Percentiles rank a stretch among this genome's conserved stretches.
These are phyloP conservation scores for Cubamyces sp. DNA, from an alignment of 768 basidiomycete genomes.

Conservation along the genomic window DNA sequence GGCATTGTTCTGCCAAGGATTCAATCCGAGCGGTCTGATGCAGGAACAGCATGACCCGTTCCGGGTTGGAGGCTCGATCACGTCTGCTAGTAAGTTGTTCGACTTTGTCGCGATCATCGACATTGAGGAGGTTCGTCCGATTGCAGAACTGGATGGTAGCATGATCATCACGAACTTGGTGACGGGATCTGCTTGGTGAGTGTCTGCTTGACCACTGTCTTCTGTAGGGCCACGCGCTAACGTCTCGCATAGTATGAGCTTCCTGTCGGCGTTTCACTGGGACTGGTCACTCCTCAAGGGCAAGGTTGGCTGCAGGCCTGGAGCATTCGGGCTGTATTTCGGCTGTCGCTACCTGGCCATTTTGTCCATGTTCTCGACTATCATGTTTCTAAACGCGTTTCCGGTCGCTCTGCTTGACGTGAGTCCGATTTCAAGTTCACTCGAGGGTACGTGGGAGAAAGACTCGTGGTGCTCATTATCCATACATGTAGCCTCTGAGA, in stretches of 20 bases:
- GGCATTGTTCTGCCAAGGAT: too few relatives aligned
- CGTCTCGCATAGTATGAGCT: slow-evolving; percentile 2
- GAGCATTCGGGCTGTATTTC: slow-evolving; percentile 12
- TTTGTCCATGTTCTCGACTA: background rate
- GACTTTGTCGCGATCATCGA: background rate
- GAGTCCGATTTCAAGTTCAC: background rate
- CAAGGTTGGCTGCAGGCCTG: slow-evolving; percentile 8
- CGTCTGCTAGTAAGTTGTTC: slow-evolving; percentile 4
- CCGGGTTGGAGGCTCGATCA: slow-evolving; percentile 1
- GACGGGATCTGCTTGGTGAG: slow-evolving; percentile 15
- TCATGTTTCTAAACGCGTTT: slow-evolving; percentile 8
- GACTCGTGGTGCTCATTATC: background rate
- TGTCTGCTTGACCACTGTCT: background rate
- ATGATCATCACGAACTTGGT: slow-evolving; percentile 11
- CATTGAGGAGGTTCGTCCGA: too few relatives aligned
- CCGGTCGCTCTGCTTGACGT: background rate
- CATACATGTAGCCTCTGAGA: background rate
- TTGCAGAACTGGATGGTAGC: background rate
- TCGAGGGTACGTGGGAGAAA: background rate
- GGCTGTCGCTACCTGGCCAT: slow-evolving; percentile 16
- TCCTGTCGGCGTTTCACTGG: slow-evolving; percentile 7
- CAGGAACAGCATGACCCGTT: slow-evolving; percentile 13
- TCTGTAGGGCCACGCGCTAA: background rate
- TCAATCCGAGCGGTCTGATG: background rate
- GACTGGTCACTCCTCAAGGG: slow-evolving; percentile 7